A percentile compares a stretch with the other conserved stretches of the same genome.
phyloP scores from a whole-genome alignment of 495 filamentous ascomycete genomes.

The Staphylotrichum longicolle region DNA sequence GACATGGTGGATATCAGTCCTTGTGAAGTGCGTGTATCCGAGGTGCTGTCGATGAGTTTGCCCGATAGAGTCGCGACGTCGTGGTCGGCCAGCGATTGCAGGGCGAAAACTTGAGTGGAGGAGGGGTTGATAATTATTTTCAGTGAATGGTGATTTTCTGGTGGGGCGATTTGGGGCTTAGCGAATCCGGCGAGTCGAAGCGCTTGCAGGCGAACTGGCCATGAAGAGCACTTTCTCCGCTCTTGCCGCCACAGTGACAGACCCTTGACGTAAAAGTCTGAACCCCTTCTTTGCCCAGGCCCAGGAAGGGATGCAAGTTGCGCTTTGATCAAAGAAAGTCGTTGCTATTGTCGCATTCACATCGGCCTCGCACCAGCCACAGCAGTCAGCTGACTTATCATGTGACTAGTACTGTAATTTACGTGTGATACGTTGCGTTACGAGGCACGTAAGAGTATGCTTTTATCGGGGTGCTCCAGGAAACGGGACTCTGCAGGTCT shows the following conservation, averaged over 20 bases:
- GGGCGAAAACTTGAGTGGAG: slow-evolving; percentile 32
- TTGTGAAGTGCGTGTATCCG: slow-evolving; percentile 4
- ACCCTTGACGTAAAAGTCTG: not conserved
- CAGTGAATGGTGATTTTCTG: slow-evolving; percentile 38
- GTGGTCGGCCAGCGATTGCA: slow-evolving; percentile 22
- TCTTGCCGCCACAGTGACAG: slow-evolving; percentile 1
- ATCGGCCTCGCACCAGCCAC: slow-evolving; percentile 9
- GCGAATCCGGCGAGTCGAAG: slow-evolving; percentile 13
- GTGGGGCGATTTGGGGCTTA: slow-evolving; percentile 39
- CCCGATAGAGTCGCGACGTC: slow-evolving; percentile 20
- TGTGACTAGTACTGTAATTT: not conserved
- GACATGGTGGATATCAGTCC: slow-evolving; percentile 60
- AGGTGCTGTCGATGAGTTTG: slow-evolving; percentile 12
- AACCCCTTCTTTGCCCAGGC: too few species aligned
- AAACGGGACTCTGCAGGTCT: slow-evolving; percentile 10
- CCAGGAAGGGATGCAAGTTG: too few species aligned
- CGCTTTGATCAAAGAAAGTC: too few species aligned
- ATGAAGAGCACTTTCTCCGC: not conserved
- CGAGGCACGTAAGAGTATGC: not conserved
- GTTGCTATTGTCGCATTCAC: too few species aligned
- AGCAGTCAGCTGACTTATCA: slow-evolving; percentile 5
- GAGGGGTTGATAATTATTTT: slow-evolving; percentile 37
- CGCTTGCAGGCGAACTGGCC: too few species aligned
- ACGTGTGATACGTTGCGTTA: too few species aligned
- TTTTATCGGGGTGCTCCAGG: not conserved